Conservation (phyloP, 768 basidiomycete species). For the Leccinum truebloodii region DNA sequence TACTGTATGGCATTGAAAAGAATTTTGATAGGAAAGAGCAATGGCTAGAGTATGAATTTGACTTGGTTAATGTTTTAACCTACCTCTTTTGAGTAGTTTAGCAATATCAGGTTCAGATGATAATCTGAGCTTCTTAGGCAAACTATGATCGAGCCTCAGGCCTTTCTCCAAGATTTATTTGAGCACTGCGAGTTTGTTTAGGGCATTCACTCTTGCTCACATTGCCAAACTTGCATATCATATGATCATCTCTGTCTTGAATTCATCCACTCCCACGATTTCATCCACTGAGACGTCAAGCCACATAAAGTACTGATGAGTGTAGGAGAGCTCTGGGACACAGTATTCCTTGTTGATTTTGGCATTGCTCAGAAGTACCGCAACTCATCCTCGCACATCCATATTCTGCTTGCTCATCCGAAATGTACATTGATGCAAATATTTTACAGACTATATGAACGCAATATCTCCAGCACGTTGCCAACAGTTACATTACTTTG, state of each 20-base stretch:
- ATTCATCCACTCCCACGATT: not conserved
- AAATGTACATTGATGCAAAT: no score
- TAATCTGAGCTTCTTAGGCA: no score
- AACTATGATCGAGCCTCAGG: not conserved
- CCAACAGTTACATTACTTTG: no score
- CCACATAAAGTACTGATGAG: not conserved
- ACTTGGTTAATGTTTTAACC: no score
- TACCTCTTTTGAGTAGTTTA: no score
- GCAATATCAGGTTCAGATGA: no score
- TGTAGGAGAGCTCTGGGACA: not conserved
- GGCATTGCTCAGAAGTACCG: not conserved
- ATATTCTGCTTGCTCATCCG: not conserved
- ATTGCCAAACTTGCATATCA: not conserved
- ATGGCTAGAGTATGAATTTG: no score
- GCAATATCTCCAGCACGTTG: no score
- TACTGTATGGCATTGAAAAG: no score
- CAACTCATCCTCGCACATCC: not conserved
- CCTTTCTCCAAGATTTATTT: not conserved
- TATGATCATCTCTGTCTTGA: not conserved
- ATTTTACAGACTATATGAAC: no score
- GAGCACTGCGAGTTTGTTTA: not conserved
- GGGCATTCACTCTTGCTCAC: not conserved
- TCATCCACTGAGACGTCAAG: not conserved
- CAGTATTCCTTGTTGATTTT: not conserved
- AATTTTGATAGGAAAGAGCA: no score